Base-by-base conservation (phyloP, 352 stramenopile genomes). In the Globisporangium abappressorium region DNA sequence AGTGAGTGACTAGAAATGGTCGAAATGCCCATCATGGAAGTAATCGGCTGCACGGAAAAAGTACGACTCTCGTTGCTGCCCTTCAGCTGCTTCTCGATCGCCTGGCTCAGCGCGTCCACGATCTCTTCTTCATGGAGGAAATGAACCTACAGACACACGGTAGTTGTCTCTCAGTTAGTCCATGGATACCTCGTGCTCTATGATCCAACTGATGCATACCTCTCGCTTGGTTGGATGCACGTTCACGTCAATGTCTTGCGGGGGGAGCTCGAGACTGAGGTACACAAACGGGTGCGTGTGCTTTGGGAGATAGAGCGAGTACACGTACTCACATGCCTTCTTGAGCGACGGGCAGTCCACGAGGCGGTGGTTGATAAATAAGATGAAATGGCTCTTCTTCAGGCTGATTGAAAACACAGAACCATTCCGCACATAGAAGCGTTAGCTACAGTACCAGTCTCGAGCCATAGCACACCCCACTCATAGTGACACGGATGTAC, bases 201-300 rank as follows among this genome's bases (percentile, higher is more conserved):
- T 15, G 28, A 68, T 3, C 8, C 26, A 51, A 38, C 20, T 18
- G 5, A 51, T 20, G 0, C 14, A 8, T 6, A 69, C 81, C 70
- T 99, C 97, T 77, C 87, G 80, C 82, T 99, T 99, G 18, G 97
- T 99, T 15, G 98, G 98, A 75, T 99, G 98, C 2, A 99, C 95
- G 73, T 99, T 99, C 24, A 99, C 98, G 79, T 99, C 98, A 2
- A 99, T 79, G 69, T 98, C 94, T 28, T 81, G 75, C 7, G 91
- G 79, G 3, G 97, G 97, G 24, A 99, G 87, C 57, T 94, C 76
- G 34, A 99, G 78, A n/a, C 87, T 92, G n/a, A 99, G 75, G 81
- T 99, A 99, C 38, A 99, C 76, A 77, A 99, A 99, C n/a, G 97
- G 96, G 71, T 98, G 96, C 3, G 81, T 93, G 70, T 92, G 87